Conservation (phyloP, 768 basidiomycete genomes). For the Trametes maxima region DNA sequence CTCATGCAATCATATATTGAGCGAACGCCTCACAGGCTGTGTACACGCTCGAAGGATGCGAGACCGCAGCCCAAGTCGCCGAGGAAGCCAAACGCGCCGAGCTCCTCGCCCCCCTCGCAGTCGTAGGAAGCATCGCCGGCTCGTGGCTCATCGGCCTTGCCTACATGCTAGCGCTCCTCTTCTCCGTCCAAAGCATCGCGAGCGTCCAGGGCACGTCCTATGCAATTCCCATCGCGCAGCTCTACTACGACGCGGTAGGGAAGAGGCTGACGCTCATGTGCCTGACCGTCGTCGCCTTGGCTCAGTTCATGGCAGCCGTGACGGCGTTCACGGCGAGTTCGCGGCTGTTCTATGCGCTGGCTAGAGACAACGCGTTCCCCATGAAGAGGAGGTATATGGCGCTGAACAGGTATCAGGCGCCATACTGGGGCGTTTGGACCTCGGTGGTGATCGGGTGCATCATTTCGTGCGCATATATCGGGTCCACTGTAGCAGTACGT, state of each 20-base stretch:
- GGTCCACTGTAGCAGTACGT: conserved; percentile 55
- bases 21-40: conserved; percentile 43
- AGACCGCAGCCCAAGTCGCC: conserved; percentile 65
- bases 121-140: conserved; percentile 57
- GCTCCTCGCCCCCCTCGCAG: conserved; percentile 56
- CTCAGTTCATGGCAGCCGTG: conserved; percentile 57
- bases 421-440: conserved; percentile 56
- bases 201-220: conserved; percentile 51
- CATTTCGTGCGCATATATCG: conserved; percentile 61
- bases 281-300: conserved; percentile 49
- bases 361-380: conserved; percentile 56
- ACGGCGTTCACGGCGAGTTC: conserved; percentile 64
- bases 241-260: conserved; percentile 58
- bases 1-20: neutral
- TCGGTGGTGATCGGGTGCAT: conserved; percentile 55
- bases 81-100: conserved; percentile 60
- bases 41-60: conserved; percentile 63
- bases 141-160: conserved; percentile 59
- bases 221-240: conserved; percentile 62
- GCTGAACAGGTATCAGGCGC: conserved; percentile 55
- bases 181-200: conserved; percentile 55
- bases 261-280: conserved; percentile 50
- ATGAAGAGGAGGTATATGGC: conserved; percentile 49
- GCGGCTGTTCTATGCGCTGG: conserved; percentile 56
- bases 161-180: conserved; percentile 62